Base-by-base conservation (phyloP, 345 rosid species). In the Moringa oleifera region DNA sequence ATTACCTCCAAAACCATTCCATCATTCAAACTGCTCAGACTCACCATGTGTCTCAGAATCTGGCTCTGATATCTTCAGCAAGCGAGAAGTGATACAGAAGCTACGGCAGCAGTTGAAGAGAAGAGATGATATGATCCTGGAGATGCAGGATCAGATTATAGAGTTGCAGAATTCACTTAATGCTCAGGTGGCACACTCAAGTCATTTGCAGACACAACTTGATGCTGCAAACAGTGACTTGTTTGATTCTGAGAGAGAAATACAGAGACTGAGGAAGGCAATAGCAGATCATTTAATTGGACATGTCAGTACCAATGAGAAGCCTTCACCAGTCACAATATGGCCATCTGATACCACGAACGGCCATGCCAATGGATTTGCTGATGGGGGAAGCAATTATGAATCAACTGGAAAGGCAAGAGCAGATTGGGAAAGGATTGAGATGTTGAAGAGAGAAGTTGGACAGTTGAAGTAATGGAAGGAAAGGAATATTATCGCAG, bases 41-140 rank as follows among this genome's bases (percentile, higher is more conserved):
- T 94, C 97, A 22, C 95, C 99, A 0, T 80, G 97, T 62, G 99
- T 88, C 67, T 94, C 97, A 50, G 99, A 90, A 72, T 86, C 96
- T 9, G 97, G 99, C n/a, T 94, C 99, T 49, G 97, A 94, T 71
- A 85, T 90, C 55, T 88, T 86, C 75, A 88, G 85, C 83, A 94
- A 88, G 62, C 78, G 92, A 58, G 99, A 94, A 79, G 97, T 94
- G 59, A 85, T 94, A 68, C 89, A 88, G 71, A 94, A 94, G 75
- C 78, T 94, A 50, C 79, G 99, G 75, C 99, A 90, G 59, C 97
- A 94, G 64, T 59, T 94, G 68, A 88, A 90, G 86, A 88, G 96
- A 77, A 82, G 97, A 57, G 99, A 94, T 24, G 96, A 90, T 55
- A 86, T 94, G 99, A 72, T 86, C 56, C 70, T 94, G 50, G 99